Base-by-base conservation (phyloP, 352 stramenopile genomes). In the Phytophthora tubulina region DNA sequence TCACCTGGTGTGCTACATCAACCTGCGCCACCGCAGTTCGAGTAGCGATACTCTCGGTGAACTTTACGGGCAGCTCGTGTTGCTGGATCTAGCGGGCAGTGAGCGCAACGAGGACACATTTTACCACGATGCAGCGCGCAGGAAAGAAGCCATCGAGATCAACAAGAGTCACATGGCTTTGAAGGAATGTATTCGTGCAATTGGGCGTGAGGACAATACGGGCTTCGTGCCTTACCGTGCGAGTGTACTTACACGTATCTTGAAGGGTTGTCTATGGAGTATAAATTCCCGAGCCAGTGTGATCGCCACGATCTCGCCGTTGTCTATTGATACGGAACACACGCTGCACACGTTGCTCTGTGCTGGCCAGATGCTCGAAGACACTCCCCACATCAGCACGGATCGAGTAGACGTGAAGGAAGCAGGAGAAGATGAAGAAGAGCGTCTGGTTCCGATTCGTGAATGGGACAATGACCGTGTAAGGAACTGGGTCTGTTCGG, bases 121-220 rank as follows among this genome's bases (percentile, higher is more conserved):
- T 31, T 83, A 93, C 52, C 89, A 96, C 48, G 78, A 91, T 39
- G 84, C 88, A 21, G 80, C 86, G 8, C 80, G 86, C 6, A 81
- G 84, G 33, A 92, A 90, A 53, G 88, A 97, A 61, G 79, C 74
- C 1, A 88, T 89, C 27, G 85, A 94, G 58, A 96, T 97, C 75
- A 97, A 97, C 70, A 90, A 91, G 65, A 94, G 84, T 50, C 83
- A 94, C 32, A 58, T 94, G 54, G 87, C 87, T 17, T 65, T 97
- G 17, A 97, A 97, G 67, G 82, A 96, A 45, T 96, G 88, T 39
- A 84, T 96, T 54, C 80, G 86, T 6, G 90, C 90, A 14, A 81
- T 94, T 31, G 86, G 84, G 0, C 68, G 75, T 33, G 79, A 90
- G 39, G 84, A 91, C 61, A 80, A 36, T 15, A 83, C 76, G 2